Percentiles rank a stretch among this genome's conserved stretches.
Conservation (phyloP, 2,329 filamentous ascomycete genomes). For the Pseudonectria buxi region DNA sequence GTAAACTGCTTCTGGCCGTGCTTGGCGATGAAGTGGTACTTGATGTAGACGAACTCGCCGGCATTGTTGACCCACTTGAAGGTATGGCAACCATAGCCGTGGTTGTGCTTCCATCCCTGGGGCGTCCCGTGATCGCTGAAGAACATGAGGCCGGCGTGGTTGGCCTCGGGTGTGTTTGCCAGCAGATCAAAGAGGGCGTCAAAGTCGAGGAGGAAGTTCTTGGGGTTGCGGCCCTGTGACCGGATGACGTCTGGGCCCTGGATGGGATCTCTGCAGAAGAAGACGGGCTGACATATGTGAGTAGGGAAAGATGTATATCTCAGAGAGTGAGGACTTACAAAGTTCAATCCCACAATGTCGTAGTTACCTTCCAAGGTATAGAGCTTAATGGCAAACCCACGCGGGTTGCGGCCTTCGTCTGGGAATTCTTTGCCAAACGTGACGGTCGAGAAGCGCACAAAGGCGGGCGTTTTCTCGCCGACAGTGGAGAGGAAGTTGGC, state of each 20-base stretch:
- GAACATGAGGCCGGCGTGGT: slow-evolving; percentile 45
- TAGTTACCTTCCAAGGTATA: slow-evolving; percentile 22
- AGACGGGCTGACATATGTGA: no score
- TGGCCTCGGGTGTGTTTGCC: slow-evolving; percentile 29
- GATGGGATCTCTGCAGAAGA: slow-evolving; percentile 41
- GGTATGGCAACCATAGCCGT: slow-evolving; percentile 42
- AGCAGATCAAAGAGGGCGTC: slow-evolving; percentile 34
- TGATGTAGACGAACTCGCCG: slow-evolving; percentile 42
- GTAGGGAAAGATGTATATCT: no score
- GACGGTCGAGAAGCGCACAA: no score
- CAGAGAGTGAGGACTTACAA: no score
- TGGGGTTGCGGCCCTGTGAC: slow-evolving; percentile 37
- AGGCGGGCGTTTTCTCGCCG: no score
- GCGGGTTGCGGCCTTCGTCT: no score
- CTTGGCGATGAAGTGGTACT: slow-evolving; percentile 43
- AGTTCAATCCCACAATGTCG: slow-evolving; percentile 35
- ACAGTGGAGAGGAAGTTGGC: no score
- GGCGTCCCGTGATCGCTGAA: slow-evolving; percentile 45
- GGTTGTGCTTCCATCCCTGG: slow-evolving; percentile 36
- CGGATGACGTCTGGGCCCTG: slow-evolving; percentile 41
- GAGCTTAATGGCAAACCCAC: slow-evolving; percentile 30
- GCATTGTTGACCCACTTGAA: slow-evolving; percentile 38
- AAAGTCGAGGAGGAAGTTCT: slow-evolving; percentile 34
- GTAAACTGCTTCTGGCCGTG: slow-evolving; percentile 39
- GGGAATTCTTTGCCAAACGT: no score